phyloP scores from a whole-genome alignment of 257 asterid species.

The Anisodus tanguticus region DNA sequence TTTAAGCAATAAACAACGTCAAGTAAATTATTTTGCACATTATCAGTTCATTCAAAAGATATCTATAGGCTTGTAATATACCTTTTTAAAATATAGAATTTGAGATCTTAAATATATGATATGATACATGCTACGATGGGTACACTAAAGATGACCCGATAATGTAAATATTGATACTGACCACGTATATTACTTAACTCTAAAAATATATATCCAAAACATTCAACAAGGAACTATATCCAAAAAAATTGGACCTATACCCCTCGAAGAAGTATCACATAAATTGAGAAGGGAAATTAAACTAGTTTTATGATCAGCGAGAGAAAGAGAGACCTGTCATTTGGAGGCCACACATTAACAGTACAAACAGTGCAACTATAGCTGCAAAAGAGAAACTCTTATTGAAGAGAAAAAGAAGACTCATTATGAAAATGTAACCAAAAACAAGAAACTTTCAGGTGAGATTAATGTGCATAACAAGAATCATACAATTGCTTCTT shows the following conservation, averaged over 20 bases:
- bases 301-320: neutral
- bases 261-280: neutral
- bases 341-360: neutral
- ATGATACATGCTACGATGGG: neutral
- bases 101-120: neutral
- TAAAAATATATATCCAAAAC: neutral
- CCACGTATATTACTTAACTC: neutral
- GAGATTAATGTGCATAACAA: neutral
- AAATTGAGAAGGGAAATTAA: neutral
- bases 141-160: neutral
- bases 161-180: neutral
- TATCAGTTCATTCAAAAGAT: neutral
- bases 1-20: no score
- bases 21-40: neutral
- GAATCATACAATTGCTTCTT: neutral
- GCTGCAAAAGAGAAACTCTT: neutral
- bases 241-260: neutral
- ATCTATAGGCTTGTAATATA: neutral
- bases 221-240: neutral
- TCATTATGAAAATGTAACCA: neutral
- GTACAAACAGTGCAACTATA: neutral
- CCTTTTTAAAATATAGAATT: neutral
- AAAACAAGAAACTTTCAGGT: neutral
- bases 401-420: neutral
- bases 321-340: neutral